Percentiles rank a stretch among this genome's conserved stretches.
phyloP scores from a whole-genome alignment of 1,284 basidiomycete species.

The Coniophora puteana region DNA sequence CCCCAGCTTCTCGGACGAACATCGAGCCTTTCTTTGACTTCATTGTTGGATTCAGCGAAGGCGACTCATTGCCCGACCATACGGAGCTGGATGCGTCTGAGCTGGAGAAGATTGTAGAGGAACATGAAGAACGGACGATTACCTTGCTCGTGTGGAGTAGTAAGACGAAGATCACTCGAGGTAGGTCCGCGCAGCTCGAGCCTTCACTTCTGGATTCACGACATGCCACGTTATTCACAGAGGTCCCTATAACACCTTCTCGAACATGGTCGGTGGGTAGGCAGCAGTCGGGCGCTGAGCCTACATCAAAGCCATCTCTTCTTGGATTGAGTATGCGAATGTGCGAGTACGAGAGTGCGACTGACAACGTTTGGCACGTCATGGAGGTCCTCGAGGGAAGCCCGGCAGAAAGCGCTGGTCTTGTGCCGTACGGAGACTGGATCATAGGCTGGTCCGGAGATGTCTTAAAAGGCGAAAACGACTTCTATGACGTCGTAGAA shows the following conservation, averaged over 20 bases:
- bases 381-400: slow-evolving; percentile 95
- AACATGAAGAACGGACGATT: slow-evolving; percentile 78
- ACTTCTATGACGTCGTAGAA: slow-evolving; percentile 97
- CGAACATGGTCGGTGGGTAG: slow-evolving; percentile 70
- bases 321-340: slow-evolving; percentile 91
- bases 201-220: not conserved
- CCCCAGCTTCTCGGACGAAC: slow-evolving; percentile 79
- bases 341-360: slow-evolving; percentile 82
- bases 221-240: slow-evolving; percentile 37
- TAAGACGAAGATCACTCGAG: slow-evolving; percentile 80
- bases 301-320: slow-evolving; percentile 66
- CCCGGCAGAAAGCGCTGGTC: slow-evolving; percentile 87
- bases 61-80: slow-evolving; percentile 51
- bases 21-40: slow-evolving; percentile 99
- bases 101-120: slow-evolving; percentile 81
- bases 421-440: slow-evolving; percentile 88
- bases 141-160: slow-evolving; percentile 89
- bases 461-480: slow-evolving; percentile 86
- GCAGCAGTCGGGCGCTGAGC: slow-evolving; percentile 33
- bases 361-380: slow-evolving; percentile 97
- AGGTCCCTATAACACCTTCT: slow-evolving; percentile 83
- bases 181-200: slow-evolving; percentile 41
- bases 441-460: slow-evolving; percentile 96
- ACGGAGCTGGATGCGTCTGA: slow-evolving; percentile 68
- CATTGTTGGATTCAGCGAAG: slow-evolving; percentile 82